Percentiles rank a stretch among this genome's conserved stretches.
These are phyloP conservation scores for Cordyceps fumosorosea DNA, from an alignment of 2,329 filamentous ascomycete genomes.

Conservation along the genomic window DNA sequence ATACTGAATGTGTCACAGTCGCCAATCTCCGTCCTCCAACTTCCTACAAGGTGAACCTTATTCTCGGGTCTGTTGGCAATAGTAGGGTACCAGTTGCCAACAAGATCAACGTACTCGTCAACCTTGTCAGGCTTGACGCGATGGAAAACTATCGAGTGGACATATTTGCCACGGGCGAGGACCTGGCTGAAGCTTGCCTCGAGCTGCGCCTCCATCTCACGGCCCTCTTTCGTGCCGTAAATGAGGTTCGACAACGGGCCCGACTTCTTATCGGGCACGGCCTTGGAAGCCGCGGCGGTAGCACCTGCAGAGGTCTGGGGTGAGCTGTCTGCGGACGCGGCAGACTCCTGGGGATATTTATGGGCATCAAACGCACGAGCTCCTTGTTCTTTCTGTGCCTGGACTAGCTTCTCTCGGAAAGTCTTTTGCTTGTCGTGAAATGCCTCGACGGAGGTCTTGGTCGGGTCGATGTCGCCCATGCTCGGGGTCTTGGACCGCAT, in stretches of 20 bases:
- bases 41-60: conserved; percentile 92
- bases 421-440: conserved; percentile 81
- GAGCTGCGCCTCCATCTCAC: conserved; percentile 90
- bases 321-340: conserved; percentile 34
- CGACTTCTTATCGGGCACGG: conserved; percentile 56
- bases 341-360: conserved; percentile 30
- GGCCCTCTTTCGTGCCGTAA: conserved; percentile 93
- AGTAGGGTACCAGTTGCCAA: conserved; percentile 85
- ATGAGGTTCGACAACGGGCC: conserved; percentile 79
- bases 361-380: conserved; percentile 61
- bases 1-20: conserved; percentile 94
- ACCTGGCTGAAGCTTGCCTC: conserved; percentile 95
- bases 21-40: conserved; percentile 96
- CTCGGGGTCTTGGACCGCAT: conserved; percentile 54
- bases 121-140: conserved; percentile 93
- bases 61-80: conserved; percentile 82
- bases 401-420: conserved; percentile 76
- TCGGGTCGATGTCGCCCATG: conserved; percentile 71
- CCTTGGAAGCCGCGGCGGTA: conserved; percentile 47
- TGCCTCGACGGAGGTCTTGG: conserved; percentile 57
- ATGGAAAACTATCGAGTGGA: conserved; percentile 96
- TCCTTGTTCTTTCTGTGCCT: conserved; percentile 74
- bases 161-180: conserved; percentile 91
- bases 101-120: conserved; percentile 85
- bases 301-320: conserved; percentile 29